Percentiles rank a stretch among this genome's conserved stretches.
Evolutionary conservation across 331 rosid species (phyloP).

Genomic region (Quercus tomentella): DNA sequence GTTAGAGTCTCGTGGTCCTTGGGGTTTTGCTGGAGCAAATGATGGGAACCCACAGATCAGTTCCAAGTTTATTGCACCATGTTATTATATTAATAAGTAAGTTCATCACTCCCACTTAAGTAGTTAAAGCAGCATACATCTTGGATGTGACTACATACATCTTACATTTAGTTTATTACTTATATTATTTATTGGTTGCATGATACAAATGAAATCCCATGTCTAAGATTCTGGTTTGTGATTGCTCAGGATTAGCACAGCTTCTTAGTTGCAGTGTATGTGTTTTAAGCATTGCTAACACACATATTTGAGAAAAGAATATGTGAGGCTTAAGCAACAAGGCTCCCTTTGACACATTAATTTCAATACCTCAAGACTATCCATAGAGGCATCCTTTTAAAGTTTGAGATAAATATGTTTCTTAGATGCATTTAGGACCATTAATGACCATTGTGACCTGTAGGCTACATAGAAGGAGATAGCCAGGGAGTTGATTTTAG

Average conservation of each 20-base stretch:
- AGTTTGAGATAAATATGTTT: neutral
- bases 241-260: neutral
- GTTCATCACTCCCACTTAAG: constrained; percentile 11
- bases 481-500: too few species aligned
- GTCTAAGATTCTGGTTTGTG: neutral
- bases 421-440: neutral
- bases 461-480: too few species aligned
- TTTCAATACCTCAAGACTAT: neutral
- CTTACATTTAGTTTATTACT: neutral
- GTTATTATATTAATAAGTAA: constrained; percentile 82
- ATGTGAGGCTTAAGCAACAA: neutral
- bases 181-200: neutral
- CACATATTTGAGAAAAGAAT: neutral
- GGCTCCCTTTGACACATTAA: neutral
- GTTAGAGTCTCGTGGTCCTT: constrained; percentile 61
- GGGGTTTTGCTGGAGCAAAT: constrained; percentile 95
- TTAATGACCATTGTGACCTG: neutral
- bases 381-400: neutral
- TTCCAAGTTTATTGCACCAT: constrained; percentile 82
- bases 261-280: constrained; percentile 5
- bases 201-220: neutral
- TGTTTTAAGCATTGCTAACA: neutral
- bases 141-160: neutral
- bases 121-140: constrained; percentile 3
- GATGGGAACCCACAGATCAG: constrained; percentile 89